These are phyloP conservation scores for Piper longum DNA, from an alignment of 164 flowering plant genomes.

Conservation along the genomic window DNA sequence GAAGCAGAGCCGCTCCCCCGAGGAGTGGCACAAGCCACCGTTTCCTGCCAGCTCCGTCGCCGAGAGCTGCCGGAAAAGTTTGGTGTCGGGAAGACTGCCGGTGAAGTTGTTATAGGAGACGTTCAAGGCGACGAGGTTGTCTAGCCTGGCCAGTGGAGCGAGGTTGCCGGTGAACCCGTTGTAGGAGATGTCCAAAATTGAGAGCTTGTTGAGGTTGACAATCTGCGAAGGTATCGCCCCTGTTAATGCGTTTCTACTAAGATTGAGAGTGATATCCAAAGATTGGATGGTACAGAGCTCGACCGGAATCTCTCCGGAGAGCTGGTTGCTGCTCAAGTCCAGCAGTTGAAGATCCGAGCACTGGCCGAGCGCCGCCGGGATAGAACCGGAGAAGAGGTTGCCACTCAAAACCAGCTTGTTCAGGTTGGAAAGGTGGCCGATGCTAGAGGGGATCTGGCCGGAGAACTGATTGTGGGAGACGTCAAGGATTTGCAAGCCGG, in stretches of 20 bases:
- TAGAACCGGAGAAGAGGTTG: constrained; percentile 33
- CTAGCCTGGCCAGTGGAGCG: constrained; percentile 38
- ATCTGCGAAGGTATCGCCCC: constrained; percentile 35
- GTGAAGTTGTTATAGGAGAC: constrained; percentile 62
- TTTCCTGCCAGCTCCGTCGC: constrained; percentile 46
- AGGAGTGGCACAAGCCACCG: constrained; percentile 32
- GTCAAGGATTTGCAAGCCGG: constrained; percentile 53
- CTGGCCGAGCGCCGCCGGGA: constrained; percentile 27
- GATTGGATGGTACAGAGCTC: constrained; percentile 23
- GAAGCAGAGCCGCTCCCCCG: neutral
- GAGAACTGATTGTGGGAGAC: constrained; percentile 35
- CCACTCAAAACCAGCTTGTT: constrained; percentile 25
- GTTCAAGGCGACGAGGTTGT: constrained; percentile 56
- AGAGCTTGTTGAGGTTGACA: constrained; percentile 42
- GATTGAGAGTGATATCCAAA: constrained; percentile 38
- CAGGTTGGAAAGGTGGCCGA: constrained; percentile 26
- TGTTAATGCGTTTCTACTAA: constrained; percentile 31
- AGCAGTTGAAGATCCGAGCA: constrained; percentile 36
- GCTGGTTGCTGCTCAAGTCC: constrained; percentile 37
- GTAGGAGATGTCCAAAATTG: constrained; percentile 42
- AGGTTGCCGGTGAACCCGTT: constrained; percentile 36
- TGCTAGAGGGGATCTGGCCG: constrained; percentile 38
- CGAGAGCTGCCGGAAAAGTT: constrained; percentile 55
- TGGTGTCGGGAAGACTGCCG: constrained; percentile 62
- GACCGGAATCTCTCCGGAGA: constrained; percentile 29